phyloP scores from a whole-genome alignment of 495 filamentous ascomycete genomes.

The Emericellopsis terricola region DNA sequence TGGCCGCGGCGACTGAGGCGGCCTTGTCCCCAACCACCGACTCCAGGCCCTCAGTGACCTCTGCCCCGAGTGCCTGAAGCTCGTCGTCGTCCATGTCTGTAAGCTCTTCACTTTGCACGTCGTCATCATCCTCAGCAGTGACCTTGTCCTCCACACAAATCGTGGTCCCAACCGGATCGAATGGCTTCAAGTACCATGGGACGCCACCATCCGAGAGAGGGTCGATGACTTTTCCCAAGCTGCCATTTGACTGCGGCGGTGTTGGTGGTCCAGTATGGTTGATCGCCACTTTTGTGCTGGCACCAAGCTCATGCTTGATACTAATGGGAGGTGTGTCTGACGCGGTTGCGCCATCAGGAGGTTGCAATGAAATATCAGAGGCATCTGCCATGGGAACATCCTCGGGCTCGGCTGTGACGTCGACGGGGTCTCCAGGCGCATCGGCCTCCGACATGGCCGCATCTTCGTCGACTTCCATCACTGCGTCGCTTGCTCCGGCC shows the following conservation, averaged over 20 bases:
- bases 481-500: too few species aligned
- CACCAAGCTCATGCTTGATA: background rate
- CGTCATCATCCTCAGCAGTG: constrained; percentile 47
- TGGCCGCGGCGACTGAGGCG: constrained; percentile 6
- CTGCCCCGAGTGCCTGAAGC: constrained; percentile 39
- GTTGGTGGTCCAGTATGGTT: constrained; percentile 24
- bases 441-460: too few species aligned
- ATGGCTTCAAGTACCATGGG: constrained; percentile 75
- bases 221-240: constrained; percentile 22
- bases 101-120: constrained; percentile 69
- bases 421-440: too few species aligned
- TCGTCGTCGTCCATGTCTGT: constrained; percentile 81
- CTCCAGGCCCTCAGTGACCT: constrained; percentile 23
- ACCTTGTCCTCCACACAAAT: constrained; percentile 54
- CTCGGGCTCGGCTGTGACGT: too few species aligned
- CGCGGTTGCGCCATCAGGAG: background rate
- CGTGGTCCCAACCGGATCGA: constrained; percentile 60
- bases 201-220: constrained; percentile 55
- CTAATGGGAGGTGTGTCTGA: constrained; percentile 2
- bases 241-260: constrained; percentile 30
- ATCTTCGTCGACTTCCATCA: too few species aligned
- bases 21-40: constrained; percentile 15
- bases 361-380: background rate
- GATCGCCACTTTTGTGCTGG: constrained; percentile 3
- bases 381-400: background rate